Percentiles rank a stretch among this genome's conserved stretches.
Conservation (phyloP, 768 basidiomycete species). For the Coprinopsis marcescibilis region DNA sequence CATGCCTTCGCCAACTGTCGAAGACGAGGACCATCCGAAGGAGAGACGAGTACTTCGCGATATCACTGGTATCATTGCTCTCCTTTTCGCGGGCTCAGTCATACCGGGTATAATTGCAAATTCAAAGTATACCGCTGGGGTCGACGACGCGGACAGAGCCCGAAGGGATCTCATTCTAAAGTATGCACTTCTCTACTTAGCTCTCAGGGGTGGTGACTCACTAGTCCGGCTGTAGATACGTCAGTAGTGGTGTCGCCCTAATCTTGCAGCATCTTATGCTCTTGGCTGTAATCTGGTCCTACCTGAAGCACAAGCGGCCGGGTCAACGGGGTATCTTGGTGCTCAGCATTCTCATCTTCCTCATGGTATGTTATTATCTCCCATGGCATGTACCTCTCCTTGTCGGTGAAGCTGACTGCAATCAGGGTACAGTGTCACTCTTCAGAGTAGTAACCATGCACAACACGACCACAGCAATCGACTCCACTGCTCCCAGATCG, state of each 20-base stretch:
- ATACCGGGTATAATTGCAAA: slow-evolving; percentile 28
- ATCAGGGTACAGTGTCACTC: slow-evolving; percentile 22
- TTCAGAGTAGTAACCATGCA: slow-evolving; percentile 35
- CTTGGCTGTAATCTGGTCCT: not conserved
- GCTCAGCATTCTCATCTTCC: not conserved
- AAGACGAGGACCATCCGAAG: slow-evolving; percentile 24
- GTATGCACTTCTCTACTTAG: too few relatives aligned
- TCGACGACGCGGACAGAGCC: slow-evolving; percentile 15
- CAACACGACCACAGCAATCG: slow-evolving; percentile 25
- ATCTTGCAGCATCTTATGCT: not conserved
- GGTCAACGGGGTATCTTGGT: not conserved
- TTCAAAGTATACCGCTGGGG: slow-evolving; percentile 14
- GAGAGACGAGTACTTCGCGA: slow-evolving; percentile 24
- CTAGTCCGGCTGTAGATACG: too few relatives aligned
- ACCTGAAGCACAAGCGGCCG: not conserved
- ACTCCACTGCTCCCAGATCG: slow-evolving; percentile 21
- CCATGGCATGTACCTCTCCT: not conserved
- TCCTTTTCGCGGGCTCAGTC: slow-evolving; percentile 25
- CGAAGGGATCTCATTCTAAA: too few relatives aligned
- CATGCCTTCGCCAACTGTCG: slow-evolving; percentile 14
- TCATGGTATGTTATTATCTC: not conserved
- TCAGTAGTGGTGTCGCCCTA: not conserved
- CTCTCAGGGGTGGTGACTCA: too few relatives aligned
- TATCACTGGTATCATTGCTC: slow-evolving; percentile 16
- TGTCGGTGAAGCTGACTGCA: not conserved